Conservation (phyloP, 257 asterid species). For the Ballota nigra region DNA sequence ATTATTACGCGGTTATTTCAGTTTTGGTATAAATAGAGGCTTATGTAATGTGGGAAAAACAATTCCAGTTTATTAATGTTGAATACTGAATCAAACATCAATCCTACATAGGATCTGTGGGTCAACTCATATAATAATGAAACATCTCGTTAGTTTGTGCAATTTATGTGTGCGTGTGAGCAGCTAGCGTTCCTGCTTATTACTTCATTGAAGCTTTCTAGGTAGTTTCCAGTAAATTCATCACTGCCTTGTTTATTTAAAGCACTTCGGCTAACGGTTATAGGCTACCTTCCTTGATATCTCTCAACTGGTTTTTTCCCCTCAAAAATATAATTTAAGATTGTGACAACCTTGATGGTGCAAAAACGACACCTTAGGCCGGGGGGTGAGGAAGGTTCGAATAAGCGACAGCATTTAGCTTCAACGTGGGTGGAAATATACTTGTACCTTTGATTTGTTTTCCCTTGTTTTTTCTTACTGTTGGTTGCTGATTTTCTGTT, state of each 20-base stretch:
- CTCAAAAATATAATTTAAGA: neutral
- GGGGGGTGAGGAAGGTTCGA: slow-evolving; percentile 56
- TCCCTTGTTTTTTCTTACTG: neutral
- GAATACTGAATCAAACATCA: slow-evolving; percentile 1
- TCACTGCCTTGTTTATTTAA: slow-evolving; percentile 22
- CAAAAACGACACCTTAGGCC: slow-evolving; percentile 47
- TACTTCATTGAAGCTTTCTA: slow-evolving; percentile 51
- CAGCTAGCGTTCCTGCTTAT: slow-evolving; percentile 27
- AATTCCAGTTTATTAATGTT: neutral
- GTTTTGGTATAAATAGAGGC: slow-evolving; percentile 7
- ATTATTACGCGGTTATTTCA: slow-evolving; percentile 42
- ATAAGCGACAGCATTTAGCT: slow-evolving; percentile 34
- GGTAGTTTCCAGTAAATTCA: slow-evolving; percentile 41
- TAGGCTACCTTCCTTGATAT: slow-evolving; percentile 26
- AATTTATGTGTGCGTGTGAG: slow-evolving; percentile 4
- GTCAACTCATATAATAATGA: slow-evolving; percentile 16
- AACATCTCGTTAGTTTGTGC: slow-evolving; percentile 16
- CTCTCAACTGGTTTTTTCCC: neutral
- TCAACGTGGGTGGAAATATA: slow-evolving; percentile 30
- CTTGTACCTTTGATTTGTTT: neutral
- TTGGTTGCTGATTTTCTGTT: slow-evolving; percentile 13
- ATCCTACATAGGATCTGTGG: slow-evolving; percentile 34
- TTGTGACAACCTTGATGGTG: slow-evolving; percentile 50
- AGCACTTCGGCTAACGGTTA: slow-evolving; percentile 32
- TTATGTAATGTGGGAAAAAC: slow-evolving; percentile 1